Base-by-base conservation (phyloP, 2,329 filamentous ascomycete species). In the Xylariomycetidae sp. region DNA sequence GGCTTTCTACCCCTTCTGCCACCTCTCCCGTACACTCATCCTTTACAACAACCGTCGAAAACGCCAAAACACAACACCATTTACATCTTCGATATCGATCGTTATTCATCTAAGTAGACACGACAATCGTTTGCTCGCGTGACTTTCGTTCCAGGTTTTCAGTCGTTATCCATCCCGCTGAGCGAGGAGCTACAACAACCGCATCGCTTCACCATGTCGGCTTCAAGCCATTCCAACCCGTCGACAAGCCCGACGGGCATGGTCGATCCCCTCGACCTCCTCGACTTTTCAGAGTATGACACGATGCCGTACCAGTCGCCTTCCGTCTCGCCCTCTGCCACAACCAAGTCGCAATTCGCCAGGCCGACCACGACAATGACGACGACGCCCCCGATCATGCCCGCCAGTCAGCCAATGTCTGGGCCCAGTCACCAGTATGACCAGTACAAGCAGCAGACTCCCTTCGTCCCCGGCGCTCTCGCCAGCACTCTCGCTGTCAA, bases 401-500 rank as follows among this genome's bases (percentile, higher is more conserved):
- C 75, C 13, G 60, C 72, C 6, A 60, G 52, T 17, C 74, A 81
- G 41, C 72, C 72, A 14, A 76, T 89, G 53, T 79, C 78, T 29
- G 85, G 79, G 22, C 90, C 92, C 7, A 95, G 87, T 60, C 89
- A 95, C 65, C 86, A 94, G 63, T 96, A 96, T 69, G 85, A 88
- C 53, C 79, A 86, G 55, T 93, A 95, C 68, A 85, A 87, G 65
- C 92, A 98, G 59, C 89, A 95, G 67, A 95, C 92, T 4, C 88
- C 89, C 43, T 79, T 95, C 19, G 86, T 92, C 0, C 82, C 86
- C 2, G 88, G 88, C 42, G 89, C 87, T 32, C 68, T 92, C 43
- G 79, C 82, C 25, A 85, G 77, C 60, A 84, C 89, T 10, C 75
- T 92, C 54, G 83, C 85, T 22, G 75, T 92, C 50, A 88, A 85